Base-by-base conservation (phyloP, 805 yeast species). In the Candida manassasensis region DNA sequence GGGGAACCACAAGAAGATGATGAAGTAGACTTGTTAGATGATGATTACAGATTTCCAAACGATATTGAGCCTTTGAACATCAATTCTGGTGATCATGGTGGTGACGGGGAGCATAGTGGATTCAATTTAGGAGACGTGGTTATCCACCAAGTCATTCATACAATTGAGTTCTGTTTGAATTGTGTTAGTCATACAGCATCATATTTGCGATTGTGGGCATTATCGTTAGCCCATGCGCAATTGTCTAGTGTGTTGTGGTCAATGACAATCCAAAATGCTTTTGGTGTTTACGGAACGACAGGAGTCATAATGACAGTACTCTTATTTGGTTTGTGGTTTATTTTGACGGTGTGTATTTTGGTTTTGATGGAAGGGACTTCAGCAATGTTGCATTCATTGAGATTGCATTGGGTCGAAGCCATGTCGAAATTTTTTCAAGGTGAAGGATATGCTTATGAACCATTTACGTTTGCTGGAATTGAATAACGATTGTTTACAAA, bases 111-210 rank as follows among this genome's bases (percentile, higher is more conserved):
- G n/a, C 72, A 71, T 44, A 76, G 68, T 25, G 80, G 64, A 29
- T 81, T 80, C 50, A 75, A 81, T 42, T 85, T 90, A 56, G 97
- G 97, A 31, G 98, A 90, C 52, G 77, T 93, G 21, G 83, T 90
- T 81, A 90, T 90, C 49, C 96, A 90, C 61, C 98, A 90, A 63
- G 95, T 90, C 16, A 90, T 90, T 49, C 97, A 93, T 61, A 93
- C 98, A 8, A 90, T 90, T 56, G 98, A 90, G 69, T 90, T 93
- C 65, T 90, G 98, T 55, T 73, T 90, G 55, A 93, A 93, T 63
- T 85, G 96, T 69, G 96, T 90, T 21, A 86, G 96, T n/a, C 98
- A 90, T 60, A 90, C 98, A 2, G 98, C 98, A 1, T 90, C 97
- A 0, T 90, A 90, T 55, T 71, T 90, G 48, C 84, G 98, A 63